Base-by-base conservation (phyloP, 1,139 yeast genomes). In the Hyphopichia burtonii region DNA sequence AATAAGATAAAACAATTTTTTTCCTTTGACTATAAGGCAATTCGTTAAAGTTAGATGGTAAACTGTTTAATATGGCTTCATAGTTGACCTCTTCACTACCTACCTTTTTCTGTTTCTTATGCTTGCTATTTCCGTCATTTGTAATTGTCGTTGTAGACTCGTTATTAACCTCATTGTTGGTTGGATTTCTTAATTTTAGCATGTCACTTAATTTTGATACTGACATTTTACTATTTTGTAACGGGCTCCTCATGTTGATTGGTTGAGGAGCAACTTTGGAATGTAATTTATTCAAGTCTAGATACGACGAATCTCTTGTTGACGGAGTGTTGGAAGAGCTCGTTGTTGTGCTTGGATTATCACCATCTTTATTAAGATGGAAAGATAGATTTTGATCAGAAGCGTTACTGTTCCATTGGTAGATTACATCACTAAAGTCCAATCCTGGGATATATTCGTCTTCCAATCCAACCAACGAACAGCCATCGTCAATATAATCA, bases 381-480 rank as follows among this genome's bases (percentile, higher is more conserved):
- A n/a, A 38, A 17, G 7, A 3, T n/a, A 54, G 42, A 20, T 44
- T 51, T n/a, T 44, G 50, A 30, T 56, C 62, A 2, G 58, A 49
- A 12, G 49, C 38, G 42, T 36, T 41, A 3, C 52, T 51, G 43
- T 62, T 63, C 78, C 78, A 73, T 41, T 62, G 58, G 48, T 63
- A 63, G 2, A 72, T 53, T 59, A 69, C 63, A 36, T 71, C 70
- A 16, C 73, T 68, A 51, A 78, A 80, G 49, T 77, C 79, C 34
- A 84, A 64, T 22, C 83, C 86, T 0, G 90, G 90, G 14, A 84
- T 75, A 53, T 83, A 84, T 54, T 85, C 91, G 57, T 84, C 91
- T 52, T 82, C 84, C 49, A 83, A 65, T 1, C 86, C 88, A 18
- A 48, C 42, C 18, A 47, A 52, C 18, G 44, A 46, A 16, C 41